phyloP scores from a whole-genome alignment of 2,329 filamentous ascomycete genomes.

The Aschersonia sp. region DNA sequence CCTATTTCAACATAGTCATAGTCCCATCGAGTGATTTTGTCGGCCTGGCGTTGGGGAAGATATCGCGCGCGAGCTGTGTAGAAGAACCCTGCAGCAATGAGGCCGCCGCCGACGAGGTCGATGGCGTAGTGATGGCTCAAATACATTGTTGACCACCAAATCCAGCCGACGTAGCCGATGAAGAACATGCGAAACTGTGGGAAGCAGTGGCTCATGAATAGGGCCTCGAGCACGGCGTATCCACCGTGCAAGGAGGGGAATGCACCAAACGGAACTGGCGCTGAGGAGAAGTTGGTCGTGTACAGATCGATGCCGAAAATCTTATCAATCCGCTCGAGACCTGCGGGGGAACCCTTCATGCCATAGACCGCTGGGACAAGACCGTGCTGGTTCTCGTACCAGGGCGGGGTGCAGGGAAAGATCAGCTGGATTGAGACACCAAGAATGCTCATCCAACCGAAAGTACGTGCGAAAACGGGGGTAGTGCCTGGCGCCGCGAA shows the following conservation, averaged over 20 bases:
- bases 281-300: conserved; percentile 80
- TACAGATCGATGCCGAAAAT: conserved; percentile 88
- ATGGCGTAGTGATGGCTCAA: conserved; percentile 94
- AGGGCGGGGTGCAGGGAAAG: conserved; percentile 88
- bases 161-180: conserved; percentile 74
- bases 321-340: conserved; percentile 74
- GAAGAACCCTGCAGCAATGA: conserved; percentile 65
- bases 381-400: conserved; percentile 92
- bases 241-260: conserved; percentile 89
- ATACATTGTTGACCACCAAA: conserved; percentile 99
- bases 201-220: conserved; percentile 90
- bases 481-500: conserved; percentile 77
- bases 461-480: conserved; percentile 71
- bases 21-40: conserved; percentile 84
- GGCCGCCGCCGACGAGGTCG: conserved; percentile 73
- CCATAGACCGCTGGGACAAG: conserved; percentile 84
- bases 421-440: conserved; percentile 79
- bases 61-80: conserved; percentile 70
- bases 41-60: conserved; percentile 65
- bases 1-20: conserved; percentile 88
- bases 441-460: conserved; percentile 83
- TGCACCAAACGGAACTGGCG: conserved; percentile 83
- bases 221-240: conserved; percentile 73
- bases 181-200: conserved; percentile 69
- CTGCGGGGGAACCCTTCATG: conserved; percentile 78